Base-by-base conservation (phyloP, 805 yeast species). In the Saccharomyces eubayanus region DNA sequence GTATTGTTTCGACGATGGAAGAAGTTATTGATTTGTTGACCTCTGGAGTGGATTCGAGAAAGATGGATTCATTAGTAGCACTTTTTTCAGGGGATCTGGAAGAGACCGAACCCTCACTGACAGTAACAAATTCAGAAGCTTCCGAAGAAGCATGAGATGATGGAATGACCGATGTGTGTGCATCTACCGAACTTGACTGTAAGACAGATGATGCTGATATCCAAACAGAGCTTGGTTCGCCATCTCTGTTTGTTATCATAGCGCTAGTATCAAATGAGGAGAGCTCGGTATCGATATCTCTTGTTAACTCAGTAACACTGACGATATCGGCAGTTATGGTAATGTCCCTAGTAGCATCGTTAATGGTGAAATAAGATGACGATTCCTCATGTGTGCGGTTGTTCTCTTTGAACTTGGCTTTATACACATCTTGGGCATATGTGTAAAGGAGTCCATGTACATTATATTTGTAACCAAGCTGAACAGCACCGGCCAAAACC, bases 391-490 rank as follows among this genome's bases (percentile, higher is more conserved):
- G 24, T 16, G 20, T 5, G 11, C 12, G 5, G 21, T 21, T 16
- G 24, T 16, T 16, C 10, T 16, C 24, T 16, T 36, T 16, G 11
- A 36, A 36, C 28, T 61, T 60, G 28, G 55, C 54, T 9, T 56
- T 31, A 30, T 59, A 60, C 40, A 59, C 63, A 5, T 57, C 50
- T 28, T 59, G 57, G 3, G 58, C 51, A 49, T 57, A 63, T 14
- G 40, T 51, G 43, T 55, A 60, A 2, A 55, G 50, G 47, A 61
- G 62, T 2, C 47, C 46, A 50, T 68, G 69, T 27, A 63, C 46
- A 28, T 67, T 59, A 51, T 64, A 54, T 41, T 65, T 56, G 53
- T 63, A 61, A 6, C 57, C 55, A 5, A 62, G 21, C 46, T 70
- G 67, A 2, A 64, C 61, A 16, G 58, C 31, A 6, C 52, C 56